Percentiles rank a stretch among this genome's conserved stretches.
Evolutionary conservation across 2,329 filamentous ascomycete species (phyloP).

Genomic region (Allantophomopsis cytisporea): DNA sequence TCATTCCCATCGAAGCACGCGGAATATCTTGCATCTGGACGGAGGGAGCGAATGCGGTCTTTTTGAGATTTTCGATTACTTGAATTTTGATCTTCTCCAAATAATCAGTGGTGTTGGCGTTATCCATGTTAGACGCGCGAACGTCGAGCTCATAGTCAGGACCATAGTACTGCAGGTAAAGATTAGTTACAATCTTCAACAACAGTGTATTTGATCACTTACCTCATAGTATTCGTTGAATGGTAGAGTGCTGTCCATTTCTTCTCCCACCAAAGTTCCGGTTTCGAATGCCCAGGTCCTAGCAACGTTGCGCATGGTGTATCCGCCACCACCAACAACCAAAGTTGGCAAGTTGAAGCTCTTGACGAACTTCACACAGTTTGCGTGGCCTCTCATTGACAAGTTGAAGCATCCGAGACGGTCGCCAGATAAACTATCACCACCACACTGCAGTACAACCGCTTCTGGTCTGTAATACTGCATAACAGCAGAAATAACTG

Average conservation of each 20-base stretch:
- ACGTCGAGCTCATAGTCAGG: conserved; percentile 87
- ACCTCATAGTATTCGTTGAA: conserved; percentile 93
- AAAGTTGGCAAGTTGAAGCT: conserved; percentile 72
- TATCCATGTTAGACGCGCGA: conserved; percentile 77
- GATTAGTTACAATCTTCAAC: no score
- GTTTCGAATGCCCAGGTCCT: conserved; percentile 97
- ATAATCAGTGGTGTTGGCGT: conserved; percentile 74
- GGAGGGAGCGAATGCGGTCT: conserved; percentile 75
- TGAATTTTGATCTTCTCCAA: conserved; percentile 70
- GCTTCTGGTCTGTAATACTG: conserved; percentile 79
- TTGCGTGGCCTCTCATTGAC: conserved; percentile 90
- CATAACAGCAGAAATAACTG: conserved; percentile 79
- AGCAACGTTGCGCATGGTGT: conserved; percentile 94
- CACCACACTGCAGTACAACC: conserved; percentile 91
- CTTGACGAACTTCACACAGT: conserved; percentile 88
- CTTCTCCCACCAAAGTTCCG: conserved; percentile 70
- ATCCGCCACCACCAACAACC: conserved; percentile 90
- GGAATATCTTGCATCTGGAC: conserved; percentile 79
- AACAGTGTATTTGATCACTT: conserved; percentile 27
- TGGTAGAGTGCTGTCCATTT: conserved; percentile 71
- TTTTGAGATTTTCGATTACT: conserved; percentile 75
- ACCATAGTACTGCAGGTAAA: conserved; percentile 59
- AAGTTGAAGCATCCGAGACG: conserved; percentile 94
- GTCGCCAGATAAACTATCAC: conserved; percentile 88
- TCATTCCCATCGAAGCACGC: conserved; percentile 46